Base-by-base conservation (phyloP, 192 early-diverging fungal species). In the Podila minutissima region DNA sequence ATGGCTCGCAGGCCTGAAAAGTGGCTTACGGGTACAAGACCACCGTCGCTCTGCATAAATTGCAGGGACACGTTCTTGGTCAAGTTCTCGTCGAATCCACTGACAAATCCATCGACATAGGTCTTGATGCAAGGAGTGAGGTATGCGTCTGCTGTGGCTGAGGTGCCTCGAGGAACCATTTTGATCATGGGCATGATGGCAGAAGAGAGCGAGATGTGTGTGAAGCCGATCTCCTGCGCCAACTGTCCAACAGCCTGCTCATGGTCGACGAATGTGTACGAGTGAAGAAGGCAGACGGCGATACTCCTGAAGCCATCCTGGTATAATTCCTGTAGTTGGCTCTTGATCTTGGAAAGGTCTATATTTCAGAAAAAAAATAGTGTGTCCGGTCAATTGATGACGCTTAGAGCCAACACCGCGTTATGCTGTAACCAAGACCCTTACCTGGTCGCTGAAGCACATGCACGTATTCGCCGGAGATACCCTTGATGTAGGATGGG, bases 31-130 rank as follows among this genome's bases (percentile, higher is more conserved):
- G 95, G 94, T 11, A 94, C 92, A 3, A 99, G 84, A 1, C 98
- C 98, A 57, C 98, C 98, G 77, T 99, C 98, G 55, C 91, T 93
- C 83, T 98, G 96, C 98, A 99, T 99, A 85, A 99, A 98, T 75
- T 98, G 94, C 26, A 90, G 69, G 2, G 74, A 75, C n/a, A 84
- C 83, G 46, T 87, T 85, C 69, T 83, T 89, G 32, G 51, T 69
- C 35, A 94, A 74, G 22, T 88, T 87, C 20, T 76, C 72, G 71
- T 98, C 96, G 83, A 99, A 99, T 15, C 97, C 97, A 48, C 86
- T 82, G 12, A 92, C 86, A 84, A 99, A 99, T 6, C 93, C 92
- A 41, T 93, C 74, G 22, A 98, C 86, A 75, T 99, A 98, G 17
- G 87, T 87, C 59, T 90, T 89, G 65, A 99, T 96, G 53, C 92